Conservation (phyloP, 2,329 filamentous ascomycete species). For the Ilyonectria destructans region DNA sequence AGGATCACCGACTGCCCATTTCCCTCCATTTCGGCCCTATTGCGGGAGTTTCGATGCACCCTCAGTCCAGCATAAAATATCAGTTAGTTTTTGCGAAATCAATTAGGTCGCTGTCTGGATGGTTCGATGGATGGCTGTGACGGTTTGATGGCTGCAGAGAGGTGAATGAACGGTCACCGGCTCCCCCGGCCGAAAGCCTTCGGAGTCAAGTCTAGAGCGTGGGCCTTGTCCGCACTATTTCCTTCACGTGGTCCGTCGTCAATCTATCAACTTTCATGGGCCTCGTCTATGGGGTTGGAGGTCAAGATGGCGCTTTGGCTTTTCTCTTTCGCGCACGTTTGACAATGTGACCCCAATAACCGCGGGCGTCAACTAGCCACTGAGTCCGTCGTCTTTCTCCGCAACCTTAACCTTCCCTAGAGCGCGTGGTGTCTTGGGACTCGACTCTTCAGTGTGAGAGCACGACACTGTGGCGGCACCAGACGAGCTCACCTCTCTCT, state of each 20-base stretch:
- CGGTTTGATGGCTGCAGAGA: not conserved
- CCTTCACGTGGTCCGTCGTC: not conserved
- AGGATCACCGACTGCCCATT: constrained; percentile 10
- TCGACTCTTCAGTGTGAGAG: not conserved
- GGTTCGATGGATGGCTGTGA: not conserved
- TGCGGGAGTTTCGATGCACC: constrained; percentile 11
- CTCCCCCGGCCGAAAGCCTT: not conserved
- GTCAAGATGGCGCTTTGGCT: not conserved
- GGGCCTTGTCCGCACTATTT: constrained; percentile 5
- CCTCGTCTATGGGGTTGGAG: not conserved
- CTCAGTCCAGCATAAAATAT: not conserved
- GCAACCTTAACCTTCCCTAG: not conserved
- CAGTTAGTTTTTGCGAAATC: not conserved
- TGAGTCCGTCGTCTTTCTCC: not conserved
- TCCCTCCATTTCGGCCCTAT: constrained; percentile 23
- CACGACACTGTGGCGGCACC: not conserved
- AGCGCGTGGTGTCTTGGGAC: not conserved
- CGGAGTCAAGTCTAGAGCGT: not conserved
- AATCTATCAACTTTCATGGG: not conserved
- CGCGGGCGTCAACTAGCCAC: not conserved
- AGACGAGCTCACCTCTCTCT: not conserved
- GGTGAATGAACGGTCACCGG: not conserved
- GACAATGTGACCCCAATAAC: constrained; percentile 4
- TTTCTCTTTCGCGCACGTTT: not conserved
- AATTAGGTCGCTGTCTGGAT: not conserved